Evolutionary conservation across 176 grass and related monocot genomes (phyloP).

Genomic region (Carex myosuroides): DNA sequence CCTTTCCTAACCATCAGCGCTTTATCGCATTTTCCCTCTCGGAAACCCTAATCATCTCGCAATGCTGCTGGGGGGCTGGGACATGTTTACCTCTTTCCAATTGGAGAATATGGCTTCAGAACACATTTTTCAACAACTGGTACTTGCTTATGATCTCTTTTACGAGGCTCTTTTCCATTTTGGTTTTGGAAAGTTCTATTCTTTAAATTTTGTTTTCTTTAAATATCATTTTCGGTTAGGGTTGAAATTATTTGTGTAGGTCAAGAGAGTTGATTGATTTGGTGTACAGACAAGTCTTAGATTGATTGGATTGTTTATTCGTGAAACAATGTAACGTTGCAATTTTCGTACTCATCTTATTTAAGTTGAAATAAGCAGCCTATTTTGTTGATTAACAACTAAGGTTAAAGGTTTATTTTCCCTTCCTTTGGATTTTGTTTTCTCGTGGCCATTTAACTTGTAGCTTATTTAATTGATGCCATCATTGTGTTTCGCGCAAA

Average conservation of each 20-base stretch:
- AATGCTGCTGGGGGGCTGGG: no score
- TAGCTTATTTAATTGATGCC: neutral
- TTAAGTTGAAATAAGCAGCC: neutral
- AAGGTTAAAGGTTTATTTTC: neutral
- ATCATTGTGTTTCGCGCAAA: neutral
- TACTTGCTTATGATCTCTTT: neutral
- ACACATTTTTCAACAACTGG: neutral
- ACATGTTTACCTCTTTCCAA: no score
- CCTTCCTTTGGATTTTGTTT: neutral
- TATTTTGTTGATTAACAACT: neutral
- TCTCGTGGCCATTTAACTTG: neutral
- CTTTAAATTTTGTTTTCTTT: neutral
- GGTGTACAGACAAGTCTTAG: neutral
- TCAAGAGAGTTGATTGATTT: neutral
- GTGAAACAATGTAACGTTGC: neutral
- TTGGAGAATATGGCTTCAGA: neutral
- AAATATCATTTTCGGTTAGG: neutral
- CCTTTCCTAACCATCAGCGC: no score
- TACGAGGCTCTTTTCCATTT: neutral
- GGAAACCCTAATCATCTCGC: no score
- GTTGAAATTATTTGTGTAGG: neutral
- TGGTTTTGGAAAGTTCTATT: neutral
- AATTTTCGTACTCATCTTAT: neutral
- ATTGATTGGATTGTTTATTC: neutral
- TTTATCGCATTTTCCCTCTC: no score